Base-by-base conservation (phyloP, 1,284 basidiomycete species). In the Austroboletus novae-zelandiae region DNA sequence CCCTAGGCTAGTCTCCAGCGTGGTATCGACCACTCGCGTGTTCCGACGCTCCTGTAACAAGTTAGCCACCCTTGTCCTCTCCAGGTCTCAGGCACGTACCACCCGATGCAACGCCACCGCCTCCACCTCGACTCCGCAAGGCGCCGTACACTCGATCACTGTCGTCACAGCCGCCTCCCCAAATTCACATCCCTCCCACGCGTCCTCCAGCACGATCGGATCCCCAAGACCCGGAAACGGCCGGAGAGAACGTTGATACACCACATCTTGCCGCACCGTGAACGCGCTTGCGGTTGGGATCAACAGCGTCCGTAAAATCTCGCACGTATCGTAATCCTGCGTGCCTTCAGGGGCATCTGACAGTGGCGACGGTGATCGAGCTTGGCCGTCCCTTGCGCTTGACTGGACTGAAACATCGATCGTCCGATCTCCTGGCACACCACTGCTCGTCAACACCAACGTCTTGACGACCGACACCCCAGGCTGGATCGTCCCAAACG, bases 391-490 rank as follows among this genome's bases (percentile, higher is more conserved):
- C 6, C 34, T 39, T 39, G 73, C 61, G 15, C 73, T 70, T 14
- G 88, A 86, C 52, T 86, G 87, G 39, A 91, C 71, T 1, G 89
- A 91, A 27, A 92, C 74, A 61, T 93, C 90, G 42, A 93, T 68
- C 41, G 79, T 74, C 30, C 89, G 75, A 44, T 86, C 80, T 4
- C 87, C 88, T 1, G 76, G 69, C 1, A 76, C 76, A 17, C 87
- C 87, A 0, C 74, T 72, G 56, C 77, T 82, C 43, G 71, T 66
- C 35, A 91, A 70, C 57, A 77, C 70, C 40, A 93, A 64, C 9
- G 80, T 84, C 62, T 86, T 88, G 42, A 75, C 56, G 4, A 73
- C 71, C 30, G 71, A 78, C 5, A 72, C 74, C 1, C 82, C 82
- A 0, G 88, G 80, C 1, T 71, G 57, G 14, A 93, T 66, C 2